phyloP scores from a whole-genome alignment of 2,329 filamentous ascomycete genomes.

The Trichoderma atroviride region DNA sequence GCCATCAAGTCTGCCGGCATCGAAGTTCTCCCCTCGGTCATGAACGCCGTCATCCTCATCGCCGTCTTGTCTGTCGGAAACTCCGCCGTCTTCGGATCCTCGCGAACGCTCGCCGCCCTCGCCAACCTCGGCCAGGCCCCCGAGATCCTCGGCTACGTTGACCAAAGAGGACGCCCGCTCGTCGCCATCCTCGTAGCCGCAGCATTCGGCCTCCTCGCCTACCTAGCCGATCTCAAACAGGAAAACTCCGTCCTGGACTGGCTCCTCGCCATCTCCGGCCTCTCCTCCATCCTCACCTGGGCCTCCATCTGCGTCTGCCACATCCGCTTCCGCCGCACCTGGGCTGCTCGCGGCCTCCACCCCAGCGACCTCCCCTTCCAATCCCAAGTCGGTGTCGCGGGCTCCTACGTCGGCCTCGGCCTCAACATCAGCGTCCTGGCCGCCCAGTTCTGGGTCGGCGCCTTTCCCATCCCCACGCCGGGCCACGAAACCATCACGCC shows the following conservation, averaged over 20 bases:
- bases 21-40: slow-evolving; percentile 76
- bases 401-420: slow-evolving; percentile 77
- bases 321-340: slow-evolving; percentile 87
- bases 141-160: slow-evolving; percentile 75
- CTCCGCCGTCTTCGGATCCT: slow-evolving; percentile 87
- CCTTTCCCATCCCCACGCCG: slow-evolving; percentile 67
- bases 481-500: slow-evolving; percentile 40
- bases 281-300: slow-evolving; percentile 79
- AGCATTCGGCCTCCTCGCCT: slow-evolving; percentile 71
- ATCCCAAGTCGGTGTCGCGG: slow-evolving; percentile 75
- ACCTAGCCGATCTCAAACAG: slow-evolving; percentile 65
- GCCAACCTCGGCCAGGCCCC: slow-evolving; percentile 87
- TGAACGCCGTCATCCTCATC: slow-evolving; percentile 91
- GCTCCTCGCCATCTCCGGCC: slow-evolving; percentile 71
- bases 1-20: slow-evolving; percentile 86
- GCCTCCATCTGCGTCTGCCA: slow-evolving; percentile 85
- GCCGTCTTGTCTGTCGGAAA: slow-evolving; percentile 90
- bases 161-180: slow-evolving; percentile 78
- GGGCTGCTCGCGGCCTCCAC: slow-evolving; percentile 68
- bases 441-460: slow-evolving; percentile 87
- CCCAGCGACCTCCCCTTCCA: slow-evolving; percentile 78
- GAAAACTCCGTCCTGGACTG: slow-evolving; percentile 69
- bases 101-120: slow-evolving; percentile 83
- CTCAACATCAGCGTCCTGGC: slow-evolving; percentile 77
- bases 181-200: slow-evolving; percentile 70